Conservation (phyloP, 495 filamentous ascomycete genomes). For the Penicillium simplicissimum region DNA sequence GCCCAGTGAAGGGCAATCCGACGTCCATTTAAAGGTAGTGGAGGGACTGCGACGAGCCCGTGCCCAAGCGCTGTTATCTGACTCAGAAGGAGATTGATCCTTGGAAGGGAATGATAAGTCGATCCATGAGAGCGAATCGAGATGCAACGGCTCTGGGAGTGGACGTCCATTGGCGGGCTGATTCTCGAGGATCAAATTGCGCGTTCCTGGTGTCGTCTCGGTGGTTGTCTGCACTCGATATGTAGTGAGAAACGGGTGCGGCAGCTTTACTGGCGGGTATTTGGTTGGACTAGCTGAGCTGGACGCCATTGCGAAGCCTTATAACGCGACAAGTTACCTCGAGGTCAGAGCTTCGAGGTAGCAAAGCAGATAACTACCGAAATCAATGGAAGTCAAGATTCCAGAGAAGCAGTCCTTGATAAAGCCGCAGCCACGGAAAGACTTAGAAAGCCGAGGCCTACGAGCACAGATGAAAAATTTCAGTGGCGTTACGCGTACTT, state of each 20-base stretch:
- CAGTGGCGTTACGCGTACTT: not conserved
- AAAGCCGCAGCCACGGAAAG: slow-evolving; percentile 1
- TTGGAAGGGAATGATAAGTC: slow-evolving; percentile 30
- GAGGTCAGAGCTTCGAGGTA: not conserved
- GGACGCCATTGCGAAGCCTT: slow-evolving; percentile 19
- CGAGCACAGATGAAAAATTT: not conserved
- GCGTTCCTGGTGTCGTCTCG: slow-evolving; percentile 24
- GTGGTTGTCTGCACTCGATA: slow-evolving; percentile 32
- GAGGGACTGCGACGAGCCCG: slow-evolving; percentile 41
- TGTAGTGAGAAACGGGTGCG: slow-evolving; percentile 33
- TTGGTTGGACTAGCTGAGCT: slow-evolving; percentile 12
- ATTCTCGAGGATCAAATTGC: slow-evolving; percentile 30
- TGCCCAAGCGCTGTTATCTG: slow-evolving; percentile 51
- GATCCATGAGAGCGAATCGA: slow-evolving; percentile 33
- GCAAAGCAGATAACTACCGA: not conserved
- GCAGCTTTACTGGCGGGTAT: slow-evolving; percentile 34
- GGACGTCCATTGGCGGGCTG: slow-evolving; percentile 27
- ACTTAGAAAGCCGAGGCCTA: slow-evolving; percentile 6
- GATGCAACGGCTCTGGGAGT: slow-evolving; percentile 35
- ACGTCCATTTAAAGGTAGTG: slow-evolving; percentile 43
- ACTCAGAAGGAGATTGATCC: slow-evolving; percentile 28
- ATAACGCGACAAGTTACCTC: too few relatives aligned
- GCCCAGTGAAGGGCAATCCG: slow-evolving; percentile 46
- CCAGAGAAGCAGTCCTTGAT: not conserved
- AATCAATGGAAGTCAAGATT: not conserved